Percentiles rank a stretch among this genome's conserved stretches.
These are phyloP conservation scores for Phialophora chinensis DNA, from an alignment of 2,329 filamentous ascomycete species.

Conservation along the genomic window DNA sequence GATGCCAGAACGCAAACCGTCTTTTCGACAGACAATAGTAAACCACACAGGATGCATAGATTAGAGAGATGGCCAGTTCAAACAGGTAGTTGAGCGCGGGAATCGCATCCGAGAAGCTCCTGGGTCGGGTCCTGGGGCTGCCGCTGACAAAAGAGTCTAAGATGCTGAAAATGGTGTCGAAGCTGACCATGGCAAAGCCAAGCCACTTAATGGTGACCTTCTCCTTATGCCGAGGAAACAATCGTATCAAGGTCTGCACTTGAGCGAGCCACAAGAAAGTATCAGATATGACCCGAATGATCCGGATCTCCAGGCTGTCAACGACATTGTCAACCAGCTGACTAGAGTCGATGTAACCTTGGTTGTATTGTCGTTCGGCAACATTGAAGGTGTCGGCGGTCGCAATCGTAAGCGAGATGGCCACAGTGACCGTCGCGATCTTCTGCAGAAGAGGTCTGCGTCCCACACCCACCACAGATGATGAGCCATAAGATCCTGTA, in stretches of 20 bases:
- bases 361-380: slow-evolving; percentile 78
- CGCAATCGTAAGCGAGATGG: slow-evolving; percentile 88
- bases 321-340: slow-evolving; percentile 79
- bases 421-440: slow-evolving; percentile 67
- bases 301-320: slow-evolving; percentile 81
- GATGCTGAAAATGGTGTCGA: slow-evolving; percentile 89
- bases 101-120: slow-evolving; percentile 84
- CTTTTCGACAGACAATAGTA: slow-evolving; percentile 94
- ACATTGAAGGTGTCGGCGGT: slow-evolving; percentile 89
- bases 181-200: slow-evolving; percentile 87
- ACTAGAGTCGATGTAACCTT: slow-evolving; percentile 79
- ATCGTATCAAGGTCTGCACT: slow-evolving; percentile 91
- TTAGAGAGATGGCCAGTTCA: slow-evolving; percentile 79
- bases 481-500: slow-evolving; percentile 59
- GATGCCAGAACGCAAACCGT: slow-evolving; percentile 87
- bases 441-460: slow-evolving; percentile 93
- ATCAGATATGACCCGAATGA: slow-evolving; percentile 91
- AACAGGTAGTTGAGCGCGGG: slow-evolving; percentile 91
- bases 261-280: slow-evolving; percentile 97
- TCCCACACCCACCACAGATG: slow-evolving; percentile 79
- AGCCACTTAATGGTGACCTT: slow-evolving; percentile 99
- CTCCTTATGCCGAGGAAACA: slow-evolving; percentile 95
- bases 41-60: slow-evolving; percentile 92
- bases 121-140: slow-evolving; percentile 65
- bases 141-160: slow-evolving; percentile 81